phyloP scores from a whole-genome alignment of 2,329 filamentous ascomycete species.

The Apiospora rasikravindrae region DNA sequence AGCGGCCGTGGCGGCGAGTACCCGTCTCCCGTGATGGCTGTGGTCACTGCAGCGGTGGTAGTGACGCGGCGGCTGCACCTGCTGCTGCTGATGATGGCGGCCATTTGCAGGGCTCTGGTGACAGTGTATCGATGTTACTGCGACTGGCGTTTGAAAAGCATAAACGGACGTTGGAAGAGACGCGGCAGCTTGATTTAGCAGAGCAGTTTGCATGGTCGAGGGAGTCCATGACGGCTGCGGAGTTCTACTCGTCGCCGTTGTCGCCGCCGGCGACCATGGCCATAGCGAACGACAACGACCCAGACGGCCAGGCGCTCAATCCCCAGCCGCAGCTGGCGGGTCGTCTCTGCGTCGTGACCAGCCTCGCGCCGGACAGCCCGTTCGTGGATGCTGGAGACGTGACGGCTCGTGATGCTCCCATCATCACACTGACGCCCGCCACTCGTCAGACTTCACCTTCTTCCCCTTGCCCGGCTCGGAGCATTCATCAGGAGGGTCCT shows the following conservation, averaged over 20 bases:
- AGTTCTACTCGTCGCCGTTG: neutral
- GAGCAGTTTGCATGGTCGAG: too few species aligned
- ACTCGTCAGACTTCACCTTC: neutral
- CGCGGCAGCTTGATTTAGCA: too few species aligned
- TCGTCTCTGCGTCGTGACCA: neutral
- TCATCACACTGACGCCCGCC: neutral
- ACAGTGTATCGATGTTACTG: too few species aligned
- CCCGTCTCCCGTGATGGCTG: neutral
- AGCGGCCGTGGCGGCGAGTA: neutral
- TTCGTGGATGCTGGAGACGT: neutral
- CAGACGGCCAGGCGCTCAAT: neutral
- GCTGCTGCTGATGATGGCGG: neutral
- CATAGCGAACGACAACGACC: neutral
- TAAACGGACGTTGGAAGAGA: too few species aligned
- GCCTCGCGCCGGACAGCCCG: neutral
- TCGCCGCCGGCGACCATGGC: neutral
- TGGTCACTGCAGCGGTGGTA: neutral
- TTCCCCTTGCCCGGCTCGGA: neutral
- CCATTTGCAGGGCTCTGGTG: too few species aligned
- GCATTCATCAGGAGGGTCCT: neutral
- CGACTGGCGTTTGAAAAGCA: too few species aligned
- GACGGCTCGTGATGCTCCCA: neutral
- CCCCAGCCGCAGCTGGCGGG: neutral
- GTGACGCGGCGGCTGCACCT: neutral
- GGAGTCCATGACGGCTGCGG: neutral